These are phyloP conservation scores for Strobilomyces confusus DNA, from an alignment of 768 basidiomycete genomes.

Conservation along the genomic window DNA sequence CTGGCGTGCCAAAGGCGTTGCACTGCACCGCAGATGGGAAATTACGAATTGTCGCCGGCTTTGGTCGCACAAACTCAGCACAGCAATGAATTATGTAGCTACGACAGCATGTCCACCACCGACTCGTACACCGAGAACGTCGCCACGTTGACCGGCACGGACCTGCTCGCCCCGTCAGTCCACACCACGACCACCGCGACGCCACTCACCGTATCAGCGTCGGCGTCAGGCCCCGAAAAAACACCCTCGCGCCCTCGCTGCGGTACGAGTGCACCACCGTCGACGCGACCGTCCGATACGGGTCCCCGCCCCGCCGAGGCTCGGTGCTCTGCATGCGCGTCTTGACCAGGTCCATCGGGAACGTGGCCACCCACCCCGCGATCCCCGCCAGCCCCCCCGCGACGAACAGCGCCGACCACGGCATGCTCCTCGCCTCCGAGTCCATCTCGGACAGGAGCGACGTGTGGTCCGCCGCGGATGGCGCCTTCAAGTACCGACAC, in stretches of 20 bases:
- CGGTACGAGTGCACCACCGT: slow-evolving; percentile 60
- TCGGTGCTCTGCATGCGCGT: slow-evolving; percentile 71
- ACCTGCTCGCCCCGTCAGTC: slow-evolving; percentile 36
- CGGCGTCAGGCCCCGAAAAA: slow-evolving; percentile 73
- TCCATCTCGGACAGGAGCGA: slow-evolving; percentile 42
- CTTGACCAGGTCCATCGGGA: slow-evolving; percentile 88
- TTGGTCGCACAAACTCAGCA: slow-evolving; percentile 29
- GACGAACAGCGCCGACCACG: slow-evolving; percentile 58
- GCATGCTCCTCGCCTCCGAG: slow-evolving; percentile 30
- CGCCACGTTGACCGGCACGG: slow-evolving; percentile 85
- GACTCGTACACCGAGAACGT: slow-evolving; percentile 73
- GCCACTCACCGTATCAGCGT: slow-evolving; percentile 66
- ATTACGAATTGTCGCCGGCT: slow-evolving; percentile 17
- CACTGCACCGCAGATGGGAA: slow-evolving; percentile 34
- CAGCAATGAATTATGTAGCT: too few species aligned
- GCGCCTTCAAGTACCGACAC: slow-evolving; percentile 43
- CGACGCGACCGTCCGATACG: slow-evolving; percentile 55
- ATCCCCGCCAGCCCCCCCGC: slow-evolving; percentile 78
- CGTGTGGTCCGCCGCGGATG: slow-evolving; percentile 26
- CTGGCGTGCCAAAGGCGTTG: slow-evolving; percentile 30
- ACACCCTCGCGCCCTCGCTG: slow-evolving; percentile 62
- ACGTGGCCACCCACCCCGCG: slow-evolving; percentile 75
- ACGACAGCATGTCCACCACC: slow-evolving; percentile 40
- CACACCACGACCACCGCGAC: not conserved
- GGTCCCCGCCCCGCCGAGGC: slow-evolving; percentile 33